Evolutionary conservation across 2,329 filamentous ascomycete genomes (phyloP).

Genomic region (Verticillium zaregamsianum): DNA sequence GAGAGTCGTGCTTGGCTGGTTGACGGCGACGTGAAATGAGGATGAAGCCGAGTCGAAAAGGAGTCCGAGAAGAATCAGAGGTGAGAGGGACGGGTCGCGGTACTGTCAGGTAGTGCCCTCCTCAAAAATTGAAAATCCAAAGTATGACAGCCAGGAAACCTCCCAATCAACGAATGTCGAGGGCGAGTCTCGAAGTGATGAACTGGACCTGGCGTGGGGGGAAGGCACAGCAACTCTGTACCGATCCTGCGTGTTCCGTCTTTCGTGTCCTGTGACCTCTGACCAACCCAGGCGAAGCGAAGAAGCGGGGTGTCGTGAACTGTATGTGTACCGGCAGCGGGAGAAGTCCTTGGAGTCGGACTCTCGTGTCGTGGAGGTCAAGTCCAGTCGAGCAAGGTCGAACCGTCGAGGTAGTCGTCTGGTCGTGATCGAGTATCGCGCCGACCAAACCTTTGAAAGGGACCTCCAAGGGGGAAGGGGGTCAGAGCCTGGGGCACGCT

Average conservation of each 20-base stretch:
- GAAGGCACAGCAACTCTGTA: background rate
- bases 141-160: background rate
- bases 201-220: background rate
- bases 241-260: background rate
- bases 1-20: background rate
- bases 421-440: background rate
- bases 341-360: background rate
- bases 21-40: background rate
- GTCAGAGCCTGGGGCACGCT: slow-evolving; percentile 7
- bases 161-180: background rate
- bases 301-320: background rate
- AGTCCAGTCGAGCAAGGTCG: background rate
- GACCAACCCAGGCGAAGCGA: background rate
- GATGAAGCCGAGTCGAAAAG: background rate
- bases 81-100: too few relatives aligned
- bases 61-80: too few relatives aligned
- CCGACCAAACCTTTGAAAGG: slow-evolving; percentile 1
- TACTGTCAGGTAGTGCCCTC: too few relatives aligned
- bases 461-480: background rate
- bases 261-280: background rate
- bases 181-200: too few relatives aligned
- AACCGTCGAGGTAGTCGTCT: background rate
- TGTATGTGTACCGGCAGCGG: background rate
- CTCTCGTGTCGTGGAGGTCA: background rate
- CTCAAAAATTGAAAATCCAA: too few relatives aligned